Base-by-base conservation (phyloP, 371 early-diverging fungal species). In the Catenaria anguillulae region DNA sequence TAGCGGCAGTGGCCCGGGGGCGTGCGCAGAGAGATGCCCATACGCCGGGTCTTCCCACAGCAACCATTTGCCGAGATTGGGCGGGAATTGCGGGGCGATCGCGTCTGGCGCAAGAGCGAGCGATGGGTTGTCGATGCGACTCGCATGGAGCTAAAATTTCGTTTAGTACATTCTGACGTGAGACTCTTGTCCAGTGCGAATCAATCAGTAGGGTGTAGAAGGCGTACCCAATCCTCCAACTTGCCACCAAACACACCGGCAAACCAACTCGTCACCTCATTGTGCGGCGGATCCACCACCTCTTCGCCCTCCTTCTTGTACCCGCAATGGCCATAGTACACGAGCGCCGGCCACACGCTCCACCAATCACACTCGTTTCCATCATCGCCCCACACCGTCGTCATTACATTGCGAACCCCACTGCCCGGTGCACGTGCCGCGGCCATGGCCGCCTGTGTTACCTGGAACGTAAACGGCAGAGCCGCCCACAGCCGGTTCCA, bases 311-410 rank as follows among this genome's bases (percentile, higher is more conserved):
- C 73, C 23, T 72, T 64, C 54, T 81, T 79, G 67, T 89, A 86
- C 6, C 82, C 84, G 62, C 86, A 87, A 63, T 87, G 81, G 33
- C 82, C 85, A 67, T 80, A 89, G 62, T 86, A 86, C 36, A 83
- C 70, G 63, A 89, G 69, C 2, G 79, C 89, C 5, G 90, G 90
- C 13, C 89, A 71, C 12, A 85, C 69, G 2, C 87, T 87, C 65
- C 80, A 77, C 33, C 77, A 76, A 65, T 90, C 92, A 65, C 86
- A 88, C 71, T 91, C 92, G 70, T 89, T 87, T 45, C 89, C 90
- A 66, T 91, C 92, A 67, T 91, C 92, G 24, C 92, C 92, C 90
- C 91, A 86, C 50, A 82, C 80, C 0, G 90, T 91, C 40, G 87
- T 80, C 71, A 91, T 84, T 8, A 82, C 77, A 67, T 88, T 85